Percentiles rank a stretch among this genome's conserved stretches.
Conservation (phyloP, 331 rosid species). For the Telfairia occidentalis region DNA sequence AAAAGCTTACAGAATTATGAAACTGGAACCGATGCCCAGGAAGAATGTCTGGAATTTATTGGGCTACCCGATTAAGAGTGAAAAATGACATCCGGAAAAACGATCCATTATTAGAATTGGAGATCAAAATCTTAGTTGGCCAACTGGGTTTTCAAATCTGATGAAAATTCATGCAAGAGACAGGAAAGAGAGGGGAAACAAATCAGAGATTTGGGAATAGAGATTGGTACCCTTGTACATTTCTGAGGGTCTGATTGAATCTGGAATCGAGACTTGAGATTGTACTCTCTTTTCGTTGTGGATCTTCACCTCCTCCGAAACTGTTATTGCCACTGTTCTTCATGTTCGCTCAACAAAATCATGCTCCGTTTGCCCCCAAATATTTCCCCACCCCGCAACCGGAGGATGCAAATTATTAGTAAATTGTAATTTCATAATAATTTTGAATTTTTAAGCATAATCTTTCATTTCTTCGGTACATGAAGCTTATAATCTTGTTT, state of each 20-base stretch:
- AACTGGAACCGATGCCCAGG: neutral
- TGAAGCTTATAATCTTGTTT: neutral
- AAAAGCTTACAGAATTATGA: neutral
- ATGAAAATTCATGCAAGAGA: neutral
- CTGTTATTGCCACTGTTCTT: constrained; percentile 33
- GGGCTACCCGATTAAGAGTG: neutral
- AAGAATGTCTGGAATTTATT: neutral
- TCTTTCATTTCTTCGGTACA: neutral
- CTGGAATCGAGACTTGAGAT: constrained; percentile 51
- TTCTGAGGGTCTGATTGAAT: constrained; percentile 82
- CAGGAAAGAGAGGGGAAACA: neutral
- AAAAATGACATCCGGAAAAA: neutral
- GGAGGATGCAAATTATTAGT: neutral
- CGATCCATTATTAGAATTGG: neutral
- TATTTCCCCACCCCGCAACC: constrained; percentile 5
- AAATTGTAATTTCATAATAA: neutral
- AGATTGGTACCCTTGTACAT: constrained; percentile 70
- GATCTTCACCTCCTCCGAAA: constrained; percentile 32
- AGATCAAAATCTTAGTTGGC: neutral
- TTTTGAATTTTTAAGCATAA: neutral
- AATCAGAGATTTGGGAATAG: constrained; percentile 6
- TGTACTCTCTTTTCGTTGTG: constrained; percentile 33
- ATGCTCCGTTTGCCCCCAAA: neutral
- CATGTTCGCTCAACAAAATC: constrained; percentile 35
- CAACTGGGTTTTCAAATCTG: neutral